phyloP scores from a whole-genome alignment of 2,329 filamentous ascomycete genomes.

The Trichophyton rubrum region DNA sequence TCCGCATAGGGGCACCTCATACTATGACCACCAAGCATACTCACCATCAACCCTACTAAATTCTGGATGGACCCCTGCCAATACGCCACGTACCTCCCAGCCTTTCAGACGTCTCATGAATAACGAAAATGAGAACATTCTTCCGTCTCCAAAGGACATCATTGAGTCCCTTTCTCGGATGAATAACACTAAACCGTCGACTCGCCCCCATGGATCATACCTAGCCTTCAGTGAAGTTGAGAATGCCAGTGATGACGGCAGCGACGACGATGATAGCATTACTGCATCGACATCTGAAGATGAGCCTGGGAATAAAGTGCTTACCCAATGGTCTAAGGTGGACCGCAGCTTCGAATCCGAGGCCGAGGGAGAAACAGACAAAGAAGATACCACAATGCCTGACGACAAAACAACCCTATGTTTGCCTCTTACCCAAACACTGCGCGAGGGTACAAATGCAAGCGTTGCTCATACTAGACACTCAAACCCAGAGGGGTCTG shows the following conservation, averaged over 20 bases:
- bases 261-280: slow-evolving; percentile 9
- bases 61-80: slow-evolving; percentile 26
- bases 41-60: slow-evolving; percentile 1
- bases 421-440: neutral
- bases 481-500: neutral
- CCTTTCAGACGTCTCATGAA: neutral
- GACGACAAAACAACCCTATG: neutral
- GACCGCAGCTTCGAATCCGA: neutral
- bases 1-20: neutral
- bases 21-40: neutral
- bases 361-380: neutral
- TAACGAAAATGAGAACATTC: neutral
- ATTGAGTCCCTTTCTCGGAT: slow-evolving; percentile 16
- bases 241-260: slow-evolving; percentile 14
- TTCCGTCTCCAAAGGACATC: slow-evolving; percentile 18
- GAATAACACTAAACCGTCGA: slow-evolving; percentile 7
- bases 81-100: slow-evolving; percentile 24
- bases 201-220: slow-evolving; percentile 7
- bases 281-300: slow-evolving; percentile 7
- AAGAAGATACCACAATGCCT: neutral
- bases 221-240: slow-evolving; percentile 6
- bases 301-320: slow-evolving; percentile 4
- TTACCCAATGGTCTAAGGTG: neutral
- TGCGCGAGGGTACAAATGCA: neutral
- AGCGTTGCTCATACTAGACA: neutral